A percentile compares a stretch with the other conserved stretches of the same genome.
phyloP scores from a whole-genome alignment of 2,329 filamentous ascomycete species.

The Fusarium foetens region DNA sequence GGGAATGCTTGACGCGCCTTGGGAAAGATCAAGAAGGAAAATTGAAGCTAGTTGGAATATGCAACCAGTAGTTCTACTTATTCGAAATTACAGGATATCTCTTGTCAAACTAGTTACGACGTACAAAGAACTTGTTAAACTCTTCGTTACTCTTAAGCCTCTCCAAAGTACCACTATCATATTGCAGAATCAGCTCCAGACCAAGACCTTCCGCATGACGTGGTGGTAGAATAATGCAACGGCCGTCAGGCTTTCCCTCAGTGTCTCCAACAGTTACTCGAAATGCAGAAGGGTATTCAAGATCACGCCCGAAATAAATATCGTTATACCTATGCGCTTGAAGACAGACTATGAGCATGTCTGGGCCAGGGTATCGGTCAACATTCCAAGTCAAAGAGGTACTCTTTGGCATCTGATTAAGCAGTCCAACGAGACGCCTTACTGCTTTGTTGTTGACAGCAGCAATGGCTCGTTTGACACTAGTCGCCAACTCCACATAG shows the following conservation, averaged over 20 bases:
- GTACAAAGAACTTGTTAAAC: neutral
- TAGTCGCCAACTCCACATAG: neutral
- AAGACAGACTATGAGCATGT: constrained; percentile 21
- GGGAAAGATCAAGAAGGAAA: too few relatives aligned
- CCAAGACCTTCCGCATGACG: neutral
- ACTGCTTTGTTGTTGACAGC: constrained; percentile 7
- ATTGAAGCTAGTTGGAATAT: too few relatives aligned
- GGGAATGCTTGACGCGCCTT: too few relatives aligned
- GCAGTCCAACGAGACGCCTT: constrained; percentile 13
- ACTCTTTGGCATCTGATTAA: constrained; percentile 18
- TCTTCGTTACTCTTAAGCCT: neutral
- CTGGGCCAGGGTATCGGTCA: constrained; percentile 10
- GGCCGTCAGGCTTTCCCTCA: constrained; percentile 11
- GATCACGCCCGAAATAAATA: constrained; percentile 1
- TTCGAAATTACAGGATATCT: too few relatives aligned
- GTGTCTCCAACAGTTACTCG: constrained; percentile 4
- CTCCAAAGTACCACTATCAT: neutral
- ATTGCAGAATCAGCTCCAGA: constrained; percentile 7
- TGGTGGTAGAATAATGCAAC: constrained; percentile 4
- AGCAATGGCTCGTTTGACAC: constrained; percentile 2
- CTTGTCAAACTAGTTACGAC: neutral
- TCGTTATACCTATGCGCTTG: constrained; percentile 8
- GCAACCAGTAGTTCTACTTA: too few relatives aligned
- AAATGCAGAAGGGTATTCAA: neutral
- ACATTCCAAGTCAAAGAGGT: constrained; percentile 16